Evolutionary conservation across 495 filamentous ascomycete species (phyloP).

Genomic region (Geopyxis carbonaria): DNA sequence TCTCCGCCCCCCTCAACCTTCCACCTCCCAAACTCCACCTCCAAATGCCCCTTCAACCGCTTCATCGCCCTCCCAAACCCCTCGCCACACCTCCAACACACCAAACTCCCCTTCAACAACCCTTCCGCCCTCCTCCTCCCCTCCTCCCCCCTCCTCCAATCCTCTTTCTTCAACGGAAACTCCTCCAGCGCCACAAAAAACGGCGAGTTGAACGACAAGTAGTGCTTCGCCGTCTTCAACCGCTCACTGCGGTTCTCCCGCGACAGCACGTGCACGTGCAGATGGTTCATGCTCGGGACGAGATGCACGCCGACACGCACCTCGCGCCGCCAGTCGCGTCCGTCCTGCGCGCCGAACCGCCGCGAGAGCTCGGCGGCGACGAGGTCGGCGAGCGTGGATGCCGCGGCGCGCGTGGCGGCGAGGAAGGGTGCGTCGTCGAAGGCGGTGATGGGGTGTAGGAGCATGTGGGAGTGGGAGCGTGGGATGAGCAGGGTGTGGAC

Average conservation of each 20-base stretch:
- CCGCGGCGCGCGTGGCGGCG: slow-evolving; percentile 41
- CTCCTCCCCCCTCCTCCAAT: slow-evolving; percentile 38
- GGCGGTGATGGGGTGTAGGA: slow-evolving; percentile 61
- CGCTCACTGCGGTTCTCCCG: slow-evolving; percentile 51
- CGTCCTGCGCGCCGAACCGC: slow-evolving; percentile 49
- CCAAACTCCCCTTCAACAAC: slow-evolving; percentile 45
- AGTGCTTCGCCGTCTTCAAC: slow-evolving; percentile 72
- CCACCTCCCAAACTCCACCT: slow-evolving; percentile 67
- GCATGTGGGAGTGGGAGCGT: slow-evolving; percentile 42
- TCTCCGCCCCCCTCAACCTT: slow-evolving; percentile 26
- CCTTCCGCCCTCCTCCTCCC: slow-evolving; percentile 26
- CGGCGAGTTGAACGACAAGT: slow-evolving; percentile 75
- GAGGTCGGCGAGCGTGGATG: slow-evolving; percentile 39
- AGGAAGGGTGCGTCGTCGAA: slow-evolving; percentile 59
- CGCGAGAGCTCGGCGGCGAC: slow-evolving; percentile 65
- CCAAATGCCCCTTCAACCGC: slow-evolving; percentile 62
- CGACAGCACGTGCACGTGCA: slow-evolving; percentile 79
- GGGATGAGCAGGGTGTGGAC: slow-evolving; percentile 79
- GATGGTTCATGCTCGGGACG: slow-evolving; percentile 75
- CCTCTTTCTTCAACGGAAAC: slow-evolving; percentile 53
- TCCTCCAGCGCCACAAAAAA: slow-evolving; percentile 72
- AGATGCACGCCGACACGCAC: slow-evolving; percentile 68
- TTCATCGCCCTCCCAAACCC: slow-evolving; percentile 56
- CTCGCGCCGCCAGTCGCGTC: slow-evolving; percentile 64
- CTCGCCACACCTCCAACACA: slow-evolving; percentile 72